Percentiles rank a stretch among this genome's conserved stretches.
phyloP scores from a whole-genome alignment of 2,329 filamentous ascomycete species.

The Aaosphaeria arxii region DNA sequence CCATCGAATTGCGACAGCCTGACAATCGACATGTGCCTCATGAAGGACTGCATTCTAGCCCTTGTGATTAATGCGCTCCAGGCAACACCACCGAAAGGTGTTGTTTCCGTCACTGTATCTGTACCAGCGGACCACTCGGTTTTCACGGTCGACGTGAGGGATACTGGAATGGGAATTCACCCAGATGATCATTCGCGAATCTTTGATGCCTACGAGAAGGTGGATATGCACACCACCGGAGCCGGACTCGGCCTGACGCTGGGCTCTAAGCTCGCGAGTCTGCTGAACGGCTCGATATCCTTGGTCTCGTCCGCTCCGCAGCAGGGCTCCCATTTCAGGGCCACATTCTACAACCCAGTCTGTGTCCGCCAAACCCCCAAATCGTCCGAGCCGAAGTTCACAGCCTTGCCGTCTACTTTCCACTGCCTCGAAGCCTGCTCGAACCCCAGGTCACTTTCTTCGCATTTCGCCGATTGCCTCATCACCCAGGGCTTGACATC shows the following conservation, averaged over 20 bases:
- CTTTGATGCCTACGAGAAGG: constrained; percentile 46
- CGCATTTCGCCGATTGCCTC: neutral
- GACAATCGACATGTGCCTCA: constrained; percentile 18
- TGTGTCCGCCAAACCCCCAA: neutral
- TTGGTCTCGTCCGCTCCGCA: constrained; percentile 37
- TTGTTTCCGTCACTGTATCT: constrained; percentile 9
- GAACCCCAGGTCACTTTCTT: neutral
- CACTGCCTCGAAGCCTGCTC: neutral
- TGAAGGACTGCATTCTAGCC: constrained; percentile 44
- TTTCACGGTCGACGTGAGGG: constrained; percentile 36
- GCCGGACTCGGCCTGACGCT: constrained; percentile 46
- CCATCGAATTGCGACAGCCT: neutral
- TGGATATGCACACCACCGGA: constrained; percentile 35
- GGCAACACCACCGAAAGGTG: constrained; percentile 31
- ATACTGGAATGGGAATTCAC: constrained; percentile 43
- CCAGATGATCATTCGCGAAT: constrained; percentile 36
- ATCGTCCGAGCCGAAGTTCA: neutral
- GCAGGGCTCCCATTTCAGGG: constrained; percentile 40
- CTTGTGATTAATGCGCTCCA: constrained; percentile 44
- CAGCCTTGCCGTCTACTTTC: too few relatives aligned
- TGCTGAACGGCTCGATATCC: constrained; percentile 38
- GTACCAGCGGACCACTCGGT: neutral
- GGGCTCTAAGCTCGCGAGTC: constrained; percentile 40
- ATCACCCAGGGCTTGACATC: neutral
- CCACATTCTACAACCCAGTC: neutral